These are phyloP conservation scores for Geotrichum phurueaensis DNA, from an alignment of 1,139 yeast genomes.

Conservation along the genomic window DNA sequence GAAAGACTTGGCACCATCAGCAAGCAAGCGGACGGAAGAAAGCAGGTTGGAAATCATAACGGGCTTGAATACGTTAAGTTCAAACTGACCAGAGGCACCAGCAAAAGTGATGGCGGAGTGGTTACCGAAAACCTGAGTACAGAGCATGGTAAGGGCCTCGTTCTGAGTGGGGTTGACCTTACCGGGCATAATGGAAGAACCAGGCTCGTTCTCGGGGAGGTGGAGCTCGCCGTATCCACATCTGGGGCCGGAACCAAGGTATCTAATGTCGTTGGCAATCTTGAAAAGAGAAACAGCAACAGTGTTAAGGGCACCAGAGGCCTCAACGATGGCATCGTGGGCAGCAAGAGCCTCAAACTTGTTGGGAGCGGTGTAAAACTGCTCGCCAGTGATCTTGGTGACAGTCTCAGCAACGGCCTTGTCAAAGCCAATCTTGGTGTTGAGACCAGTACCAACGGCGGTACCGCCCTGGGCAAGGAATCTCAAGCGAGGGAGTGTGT, in stretches of 20 bases:
- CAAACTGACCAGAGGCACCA: slow-evolving; percentile 98
- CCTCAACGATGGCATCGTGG: slow-evolving; percentile 96
- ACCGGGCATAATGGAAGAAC: slow-evolving; percentile 99
- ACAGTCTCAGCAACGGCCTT: slow-evolving; percentile 75
- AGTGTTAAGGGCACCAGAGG: slow-evolving; percentile 94
- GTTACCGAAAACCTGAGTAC: slow-evolving; percentile 96
- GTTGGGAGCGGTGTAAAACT: slow-evolving; percentile 92
- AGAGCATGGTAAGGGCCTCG: slow-evolving; percentile 97
- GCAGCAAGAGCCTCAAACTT: slow-evolving; percentile 99
- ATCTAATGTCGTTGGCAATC: slow-evolving; percentile 96
- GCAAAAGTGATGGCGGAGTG: slow-evolving; percentile 91
- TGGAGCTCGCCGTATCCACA: slow-evolving; percentile 97
- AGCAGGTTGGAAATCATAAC: slow-evolving; percentile 87
- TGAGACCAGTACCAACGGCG: slow-evolving; percentile 97
- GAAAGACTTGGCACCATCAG: slow-evolving; percentile 86
- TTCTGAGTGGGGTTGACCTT: slow-evolving; percentile 98
- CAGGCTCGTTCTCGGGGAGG: slow-evolving; percentile 97
- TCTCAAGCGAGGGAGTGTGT: slow-evolving; percentile 66
- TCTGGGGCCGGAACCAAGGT: slow-evolving; percentile 98
- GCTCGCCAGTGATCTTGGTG: slow-evolving; percentile 75
- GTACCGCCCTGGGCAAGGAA: slow-evolving; percentile 98
- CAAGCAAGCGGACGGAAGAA: slow-evolving; percentile 77
- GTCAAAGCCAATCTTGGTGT: slow-evolving; percentile 87
- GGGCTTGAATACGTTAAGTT: slow-evolving; percentile 96
- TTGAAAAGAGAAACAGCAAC: slow-evolving; percentile 89